phyloP scores from a whole-genome alignment of 225 moss, liverwort and hornwort genomes.

The Bryum argenteum region DNA sequence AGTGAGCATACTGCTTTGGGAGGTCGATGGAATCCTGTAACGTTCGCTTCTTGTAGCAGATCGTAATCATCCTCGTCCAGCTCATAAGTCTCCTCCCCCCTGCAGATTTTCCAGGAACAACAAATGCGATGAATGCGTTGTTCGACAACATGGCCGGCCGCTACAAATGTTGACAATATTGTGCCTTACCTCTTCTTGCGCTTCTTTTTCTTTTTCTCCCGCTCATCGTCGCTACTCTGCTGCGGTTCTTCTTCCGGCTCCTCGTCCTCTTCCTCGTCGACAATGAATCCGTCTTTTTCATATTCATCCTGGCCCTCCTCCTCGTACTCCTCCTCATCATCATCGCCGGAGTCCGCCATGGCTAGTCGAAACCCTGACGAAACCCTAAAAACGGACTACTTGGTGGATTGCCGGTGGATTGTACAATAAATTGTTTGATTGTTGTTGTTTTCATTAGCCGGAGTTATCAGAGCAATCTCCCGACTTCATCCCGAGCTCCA shows the following conservation, averaged over 20 bases:
- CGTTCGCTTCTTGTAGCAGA: slow-evolving; percentile 91
- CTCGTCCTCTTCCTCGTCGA: slow-evolving; percentile 89
- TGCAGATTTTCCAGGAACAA: slow-evolving; percentile 34
- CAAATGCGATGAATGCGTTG: not conserved
- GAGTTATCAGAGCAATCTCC: no score
- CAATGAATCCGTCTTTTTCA: slow-evolving; percentile 95
- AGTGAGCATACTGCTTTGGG: slow-evolving; percentile 64
- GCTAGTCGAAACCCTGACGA: slow-evolving; percentile 16
- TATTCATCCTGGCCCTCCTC: slow-evolving; percentile 95
- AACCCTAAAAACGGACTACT: slow-evolving; percentile 20
- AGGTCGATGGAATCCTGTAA: slow-evolving; percentile 87
- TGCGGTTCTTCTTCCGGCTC: slow-evolving; percentile 73
- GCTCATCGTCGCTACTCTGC: slow-evolving; percentile 75
- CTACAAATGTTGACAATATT: slow-evolving; percentile 10
- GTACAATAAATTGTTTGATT: not conserved
- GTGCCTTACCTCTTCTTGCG: slow-evolving; percentile 78
- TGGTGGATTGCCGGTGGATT: slow-evolving; percentile 11
- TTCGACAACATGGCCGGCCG: not conserved
- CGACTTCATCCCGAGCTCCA: not conserved
- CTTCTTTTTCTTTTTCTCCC: slow-evolving; percentile 81
- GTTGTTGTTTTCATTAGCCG: not conserved
- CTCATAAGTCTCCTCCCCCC: slow-evolving; percentile 82
- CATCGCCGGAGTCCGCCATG: slow-evolving; percentile 64
- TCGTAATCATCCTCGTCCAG: slow-evolving; percentile 99
- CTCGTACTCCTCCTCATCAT: slow-evolving; percentile 87